Evolutionary conservation across 2,329 filamentous ascomycete genomes (phyloP).

Genomic region (Clonostachys solani): DNA sequence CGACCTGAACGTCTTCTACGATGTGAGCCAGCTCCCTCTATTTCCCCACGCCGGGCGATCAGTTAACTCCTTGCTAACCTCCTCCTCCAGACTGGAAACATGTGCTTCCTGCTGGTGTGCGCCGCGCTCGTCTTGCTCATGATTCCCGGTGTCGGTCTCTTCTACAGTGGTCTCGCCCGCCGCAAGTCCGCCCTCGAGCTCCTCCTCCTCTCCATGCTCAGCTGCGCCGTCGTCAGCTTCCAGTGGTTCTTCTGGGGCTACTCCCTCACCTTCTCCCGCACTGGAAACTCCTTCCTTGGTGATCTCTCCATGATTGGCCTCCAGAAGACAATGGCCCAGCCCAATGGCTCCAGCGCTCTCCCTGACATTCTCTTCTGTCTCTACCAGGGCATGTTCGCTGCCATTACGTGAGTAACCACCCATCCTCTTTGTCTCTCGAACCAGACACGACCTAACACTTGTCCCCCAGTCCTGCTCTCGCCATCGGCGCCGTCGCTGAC

Average conservation of each 20-base stretch:
- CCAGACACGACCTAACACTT: not conserved
- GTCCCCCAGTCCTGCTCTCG: slow-evolving; percentile 37
- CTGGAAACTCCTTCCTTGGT: slow-evolving; percentile 73
- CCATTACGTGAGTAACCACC: slow-evolving; percentile 62
- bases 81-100: slow-evolving; percentile 62
- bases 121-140: slow-evolving; percentile 83
- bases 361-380: slow-evolving; percentile 82
- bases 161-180: slow-evolving; percentile 86
- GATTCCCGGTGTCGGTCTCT: slow-evolving; percentile 92
- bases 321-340: slow-evolving; percentile 69
- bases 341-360: slow-evolving; percentile 66
- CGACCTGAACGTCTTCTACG: slow-evolving; percentile 84
- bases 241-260: slow-evolving; percentile 98
- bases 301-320: slow-evolving; percentile 79
- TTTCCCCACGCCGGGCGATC: not conserved
- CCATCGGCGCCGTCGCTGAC: slow-evolving; percentile 57
- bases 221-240: slow-evolving; percentile 74
- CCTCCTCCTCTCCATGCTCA: slow-evolving; percentile 81
- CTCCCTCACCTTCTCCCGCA: slow-evolving; percentile 78
- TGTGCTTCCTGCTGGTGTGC: slow-evolving; percentile 74
- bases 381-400: slow-evolving; percentile 86
- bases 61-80: not conserved
- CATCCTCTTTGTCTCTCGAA: not conserved
- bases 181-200: slow-evolving; percentile 86
- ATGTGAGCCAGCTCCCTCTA: slow-evolving; percentile 43